Evolutionary conservation across 2,329 filamentous ascomycete genomes (phyloP), one percentile per base, ranked within the genome.

Genomic region (Thelonectria blattea): DNA sequence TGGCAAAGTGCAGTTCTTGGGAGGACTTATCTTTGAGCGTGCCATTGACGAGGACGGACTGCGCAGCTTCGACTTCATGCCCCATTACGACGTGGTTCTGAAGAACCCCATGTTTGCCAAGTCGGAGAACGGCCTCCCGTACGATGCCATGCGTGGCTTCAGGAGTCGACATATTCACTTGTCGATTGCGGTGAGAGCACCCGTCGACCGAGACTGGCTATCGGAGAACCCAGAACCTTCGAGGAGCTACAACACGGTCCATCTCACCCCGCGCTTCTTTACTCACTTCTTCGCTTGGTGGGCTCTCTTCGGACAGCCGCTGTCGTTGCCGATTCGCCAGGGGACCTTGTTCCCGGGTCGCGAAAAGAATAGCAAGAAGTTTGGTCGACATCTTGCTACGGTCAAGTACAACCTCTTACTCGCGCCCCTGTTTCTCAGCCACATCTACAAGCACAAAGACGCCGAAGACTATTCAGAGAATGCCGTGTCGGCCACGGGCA

Each of bases 201-300:
- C 96, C 0, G 87, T 90, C 34, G 91, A 93, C 72, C 86, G 93
- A 42, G 90, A 97, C 70, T 97, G 94, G 95, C 85, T 88, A 39
- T 85, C 91, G 2, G 85, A 89, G 3, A 91, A 90, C 68, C 79
- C 87, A 3, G 88, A 91, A 65, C 86, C 90, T 3, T 96, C 93
- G 1, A 86, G 88, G 65, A 98, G 94, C 73, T 99, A 99, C 80
- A 99, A 99, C 73, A 93, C 94, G 0, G 91, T 98, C 1, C 96
- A 99, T 75, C 84, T 99, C 30, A 95, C 91, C 1, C 95, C 95
- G 6, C 89, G 93, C 9, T 97, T 99, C 80, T 99, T 99, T 75
- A 97, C 94, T 0, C 95, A 99, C 74, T 99, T 99, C 81, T 98
- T 93, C 79, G 88, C 89, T 58, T 99, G 95, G 95, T 98, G 93